Conservation (phyloP, 352 stramenopile genomes). For the Phytophthora meadii region DNA sequence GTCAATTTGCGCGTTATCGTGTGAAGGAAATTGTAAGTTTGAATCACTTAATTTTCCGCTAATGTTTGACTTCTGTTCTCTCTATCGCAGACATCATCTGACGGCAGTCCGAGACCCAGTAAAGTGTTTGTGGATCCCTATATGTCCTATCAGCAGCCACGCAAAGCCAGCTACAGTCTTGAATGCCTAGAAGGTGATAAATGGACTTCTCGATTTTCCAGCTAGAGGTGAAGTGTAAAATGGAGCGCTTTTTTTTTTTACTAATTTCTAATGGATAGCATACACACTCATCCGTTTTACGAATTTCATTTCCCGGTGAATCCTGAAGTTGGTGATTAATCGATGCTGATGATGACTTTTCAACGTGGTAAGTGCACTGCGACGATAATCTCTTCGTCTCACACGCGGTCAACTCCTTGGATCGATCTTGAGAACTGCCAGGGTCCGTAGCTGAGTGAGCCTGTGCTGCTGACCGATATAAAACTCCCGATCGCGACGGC, state of each 20-base stretch:
- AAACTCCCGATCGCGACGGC: slow-evolving; percentile 2
- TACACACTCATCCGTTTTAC: no score
- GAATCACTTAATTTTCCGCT: slow-evolving; percentile 16
- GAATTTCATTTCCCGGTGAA: no score
- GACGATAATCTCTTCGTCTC: slow-evolving; percentile 40
- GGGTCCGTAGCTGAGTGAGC: slow-evolving; percentile 5
- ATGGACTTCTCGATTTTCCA: slow-evolving; percentile 33
- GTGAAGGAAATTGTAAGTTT: slow-evolving; percentile 52
- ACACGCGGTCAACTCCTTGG: slow-evolving; percentile 20
- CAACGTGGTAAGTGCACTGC: slow-evolving; percentile 43
- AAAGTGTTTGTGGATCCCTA: slow-evolving; percentile 55
- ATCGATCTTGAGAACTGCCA: slow-evolving; percentile 8
- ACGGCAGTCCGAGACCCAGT: slow-evolving; percentile 30
- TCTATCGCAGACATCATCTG: slow-evolving; percentile 17
- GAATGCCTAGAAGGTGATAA: slow-evolving; percentile 54
- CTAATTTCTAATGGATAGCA: no score
- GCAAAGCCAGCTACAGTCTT: slow-evolving; percentile 43
- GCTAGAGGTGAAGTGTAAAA: background rate
- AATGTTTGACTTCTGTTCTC: background rate
- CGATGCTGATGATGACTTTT: slow-evolving; percentile 29
- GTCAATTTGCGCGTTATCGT: slow-evolving; percentile 67
- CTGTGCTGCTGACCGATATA: slow-evolving; percentile 15
- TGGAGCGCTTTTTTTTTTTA: no score
- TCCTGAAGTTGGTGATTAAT: no score
- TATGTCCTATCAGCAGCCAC: slow-evolving; percentile 68